Evolutionary conservation across 83 land plant genomes (phyloP).

Genomic region (Thuja plicata): DNA sequence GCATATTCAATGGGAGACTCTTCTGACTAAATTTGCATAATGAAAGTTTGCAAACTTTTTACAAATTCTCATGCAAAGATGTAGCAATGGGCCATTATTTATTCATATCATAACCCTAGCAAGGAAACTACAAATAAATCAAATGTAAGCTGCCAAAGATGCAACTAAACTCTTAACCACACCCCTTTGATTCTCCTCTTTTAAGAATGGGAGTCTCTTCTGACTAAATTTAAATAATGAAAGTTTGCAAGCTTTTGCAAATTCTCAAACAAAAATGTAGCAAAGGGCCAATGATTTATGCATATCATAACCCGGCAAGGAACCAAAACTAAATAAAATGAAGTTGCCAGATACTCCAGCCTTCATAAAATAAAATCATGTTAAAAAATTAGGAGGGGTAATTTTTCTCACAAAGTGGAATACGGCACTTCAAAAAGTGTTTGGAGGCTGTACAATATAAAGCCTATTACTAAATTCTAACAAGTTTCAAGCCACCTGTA

Average conservation of each 20-base stretch:
- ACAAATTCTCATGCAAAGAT: background rate
- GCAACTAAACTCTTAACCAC: too few relatives aligned
- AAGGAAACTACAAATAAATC: background rate
- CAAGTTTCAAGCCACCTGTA: too few relatives aligned
- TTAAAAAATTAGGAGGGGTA: too few relatives aligned
- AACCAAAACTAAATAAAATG: too few relatives aligned
- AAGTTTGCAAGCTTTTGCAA: background rate
- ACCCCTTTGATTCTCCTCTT: too few relatives aligned
- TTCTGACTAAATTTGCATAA: background rate
- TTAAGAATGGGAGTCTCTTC: background rate
- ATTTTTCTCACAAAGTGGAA: too few relatives aligned
- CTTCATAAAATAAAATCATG: too few relatives aligned
- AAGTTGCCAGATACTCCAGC: background rate
- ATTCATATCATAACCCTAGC: background rate
- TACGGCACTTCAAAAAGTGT: too few relatives aligned
- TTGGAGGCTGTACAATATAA: too few relatives aligned
- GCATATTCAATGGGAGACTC: background rate
- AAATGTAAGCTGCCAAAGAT: background rate
- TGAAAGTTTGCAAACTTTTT: background rate
- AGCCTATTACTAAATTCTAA: too few relatives aligned
- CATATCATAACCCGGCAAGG: background rate
- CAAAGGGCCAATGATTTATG: background rate
- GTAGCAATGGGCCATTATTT: background rate
- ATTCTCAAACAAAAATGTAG: background rate
- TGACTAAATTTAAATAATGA: background rate